A percentile compares a stretch with the other conserved stretches of the same genome.
These are phyloP conservation scores for Gossypium thurberi DNA, from an alignment of 345 rosid species.

Conservation along the genomic window DNA sequence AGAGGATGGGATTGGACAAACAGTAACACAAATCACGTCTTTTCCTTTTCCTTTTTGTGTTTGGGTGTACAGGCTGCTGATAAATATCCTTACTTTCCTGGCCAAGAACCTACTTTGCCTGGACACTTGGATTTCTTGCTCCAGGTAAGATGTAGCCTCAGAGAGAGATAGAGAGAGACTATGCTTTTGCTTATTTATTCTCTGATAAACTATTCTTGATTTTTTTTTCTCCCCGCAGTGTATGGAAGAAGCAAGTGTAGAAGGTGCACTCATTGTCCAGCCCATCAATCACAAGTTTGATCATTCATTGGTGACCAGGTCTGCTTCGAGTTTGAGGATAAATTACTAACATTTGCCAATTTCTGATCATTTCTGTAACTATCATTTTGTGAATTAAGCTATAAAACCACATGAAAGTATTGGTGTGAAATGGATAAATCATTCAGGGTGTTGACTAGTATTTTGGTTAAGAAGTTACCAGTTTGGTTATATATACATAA, in stretches of 20 bases:
- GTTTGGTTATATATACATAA: too few relatives aligned
- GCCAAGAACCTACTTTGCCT: conserved; percentile 74
- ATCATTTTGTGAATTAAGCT: neutral
- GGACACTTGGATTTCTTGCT: conserved; percentile 83
- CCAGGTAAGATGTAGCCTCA: conserved; percentile 37
- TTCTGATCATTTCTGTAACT: neutral
- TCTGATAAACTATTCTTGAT: neutral
- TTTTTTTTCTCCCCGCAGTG: conserved; percentile 30
- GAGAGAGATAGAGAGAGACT: too few relatives aligned
- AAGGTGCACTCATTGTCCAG: conserved; percentile 93
- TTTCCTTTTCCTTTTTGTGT: neutral
- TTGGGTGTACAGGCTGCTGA: conserved; percentile 48
- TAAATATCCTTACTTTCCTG: conserved; percentile 78
- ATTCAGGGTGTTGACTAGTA: too few relatives aligned
- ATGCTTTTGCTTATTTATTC: neutral
- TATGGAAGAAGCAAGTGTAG: conserved; percentile 87
- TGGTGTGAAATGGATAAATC: neutral
- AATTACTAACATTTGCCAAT: conserved; percentile 1
- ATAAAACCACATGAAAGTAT: neutral
- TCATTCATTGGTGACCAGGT: conserved; percentile 89
- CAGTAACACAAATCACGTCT: neutral
- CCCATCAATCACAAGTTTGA: conserved; percentile 93
- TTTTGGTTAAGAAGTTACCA: too few relatives aligned
- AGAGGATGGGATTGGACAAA: neutral
- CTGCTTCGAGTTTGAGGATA: neutral